Conservation (phyloP, 1,139 yeast species). For the Kluyveromyces sp. region DNA sequence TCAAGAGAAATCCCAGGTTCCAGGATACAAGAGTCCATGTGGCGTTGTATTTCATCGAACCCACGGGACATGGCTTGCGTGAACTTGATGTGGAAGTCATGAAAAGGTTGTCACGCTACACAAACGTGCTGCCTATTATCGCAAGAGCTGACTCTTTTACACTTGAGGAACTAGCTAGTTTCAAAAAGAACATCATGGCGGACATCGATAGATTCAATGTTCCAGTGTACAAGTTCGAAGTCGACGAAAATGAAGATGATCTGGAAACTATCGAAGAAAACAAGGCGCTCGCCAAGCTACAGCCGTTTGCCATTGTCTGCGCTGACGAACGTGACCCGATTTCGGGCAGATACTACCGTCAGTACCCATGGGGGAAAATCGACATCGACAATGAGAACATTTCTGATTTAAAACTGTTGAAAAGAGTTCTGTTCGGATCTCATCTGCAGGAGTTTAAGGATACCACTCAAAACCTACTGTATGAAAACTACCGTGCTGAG, state of each 20-base stretch:
- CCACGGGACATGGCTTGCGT: constrained; percentile 73
- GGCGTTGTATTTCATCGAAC: constrained; percentile 61
- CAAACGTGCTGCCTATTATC: constrained; percentile 65
- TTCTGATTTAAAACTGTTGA: constrained; percentile 57
- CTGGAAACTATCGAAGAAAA: constrained; percentile 63
- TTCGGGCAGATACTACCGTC: constrained; percentile 56
- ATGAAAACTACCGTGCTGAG: constrained; percentile 74
- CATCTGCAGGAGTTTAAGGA: constrained; percentile 78
- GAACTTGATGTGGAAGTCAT: constrained; percentile 66
- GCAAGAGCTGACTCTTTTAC: constrained; percentile 68
- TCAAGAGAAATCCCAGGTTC: constrained; percentile 72
- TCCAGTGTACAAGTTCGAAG: constrained; percentile 62
- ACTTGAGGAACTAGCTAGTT: constrained; percentile 45
- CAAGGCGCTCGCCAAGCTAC: constrained; percentile 48
- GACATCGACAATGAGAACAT: constrained; percentile 45
- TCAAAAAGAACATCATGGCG: constrained; percentile 46
- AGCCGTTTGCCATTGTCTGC: constrained; percentile 68
- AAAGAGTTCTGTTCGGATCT: constrained; percentile 63
- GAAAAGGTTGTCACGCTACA: constrained; percentile 61
- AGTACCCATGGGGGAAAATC: constrained; percentile 72
- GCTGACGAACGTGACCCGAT: constrained; percentile 45
- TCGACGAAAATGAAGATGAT: constrained; percentile 47
- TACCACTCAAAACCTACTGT: constrained; percentile 69
- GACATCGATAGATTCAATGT: constrained; percentile 61
- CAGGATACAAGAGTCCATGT: constrained; percentile 73